Base-by-base conservation (phyloP, 2,329 filamentous ascomycete species). In the Arthroderma uncinatum region DNA sequence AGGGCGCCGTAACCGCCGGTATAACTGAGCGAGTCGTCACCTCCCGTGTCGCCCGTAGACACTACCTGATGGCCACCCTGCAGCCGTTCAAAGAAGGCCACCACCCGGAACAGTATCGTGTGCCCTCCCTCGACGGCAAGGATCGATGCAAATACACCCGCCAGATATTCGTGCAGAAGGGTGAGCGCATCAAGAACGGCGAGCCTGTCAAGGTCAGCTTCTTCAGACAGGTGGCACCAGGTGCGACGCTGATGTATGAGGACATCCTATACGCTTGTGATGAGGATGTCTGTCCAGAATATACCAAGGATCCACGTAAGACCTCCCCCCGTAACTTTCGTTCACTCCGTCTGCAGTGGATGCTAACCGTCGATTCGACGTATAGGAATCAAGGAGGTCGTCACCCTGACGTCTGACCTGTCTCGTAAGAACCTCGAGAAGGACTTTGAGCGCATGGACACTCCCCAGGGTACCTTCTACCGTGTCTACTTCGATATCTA, bases 81-180 rank as follows among this genome's bases (percentile, higher is more conserved):
- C 93, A 98, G 71, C 93, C 93, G 0, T 98, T 98, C 80, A 97
- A 97, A 75, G 93, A 97, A 72, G 93, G 93, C 16, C 94, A 97
- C 72, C 93, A 98, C 71, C 93, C 93, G 9, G 93, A 98, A 73
- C 91, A 94, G 55, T 98, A 97, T 77, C 90, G 93, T 69, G 93
- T 97, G 23, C 93, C 93, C 16, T 95, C 89, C 61, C 81, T 98
- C 57, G 93, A 98, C 66, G 93, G 93, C 67, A 95, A 96, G 73
- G 93, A 98, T 68, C 83, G 93, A 60, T 98, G 93, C 85, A 97
- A 97, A 76, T 97, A 97, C 71, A 97, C 93, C 1, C 80, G 93
- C 56, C 93, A 98, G 70, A 97, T 98, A 57, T 98, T 97, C 66
- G 92, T 98, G 62, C 93, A 96, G 68, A 97, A 96, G 77, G 93